Base-by-base conservation (phyloP, 2,329 filamentous ascomycete genomes). In the Pseudocercospora crystallina region DNA sequence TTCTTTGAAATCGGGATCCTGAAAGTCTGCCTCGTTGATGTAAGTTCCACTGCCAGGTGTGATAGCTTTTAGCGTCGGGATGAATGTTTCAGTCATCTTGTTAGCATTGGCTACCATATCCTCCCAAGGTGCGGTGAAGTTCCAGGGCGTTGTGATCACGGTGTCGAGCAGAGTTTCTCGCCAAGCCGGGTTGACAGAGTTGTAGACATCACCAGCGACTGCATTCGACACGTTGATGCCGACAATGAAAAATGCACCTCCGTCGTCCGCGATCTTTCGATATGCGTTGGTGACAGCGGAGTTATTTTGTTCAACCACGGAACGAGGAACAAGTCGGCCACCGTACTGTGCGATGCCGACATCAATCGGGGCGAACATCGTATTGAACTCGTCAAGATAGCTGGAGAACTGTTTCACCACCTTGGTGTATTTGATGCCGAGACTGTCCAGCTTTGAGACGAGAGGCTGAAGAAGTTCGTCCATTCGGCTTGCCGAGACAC, bases 391-490 rank as follows among this genome's bases (percentile, higher is more conserved):
- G 10, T 47, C 38, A 17, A 35, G 42, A 37, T 50, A 51, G 5
- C 9, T 48, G 11, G 47, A 38, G 34, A 44, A 51, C 8, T 50
- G 37, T 13, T 17, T 32, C 8, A 48, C 29, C 26, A 44, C 9
- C 12, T 47, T 43, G 32, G 53, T 66, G 45, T 71, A 71, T 8
- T 57, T 58, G 47, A 74, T 70, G 2, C 62, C 61, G 14, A 70
- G 61, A 11, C 58, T 45, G 13, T 71, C 64, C 8, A 82, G 71
- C 5, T 64, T 68, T 13, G 65, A 57, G 8, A 67, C 64, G 49
- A 79, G 76, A 2, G 78, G 76, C 2, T 65, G 57, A n/a, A 83
- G 64, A n/a, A 79, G 71, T 2, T 59, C 56, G 33, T 71, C 60
- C 9, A 80, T 69, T 36, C 80, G 58, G 4, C 58, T 62, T 2